Evolutionary conservation across 352 stramenopile genomes (phyloP), one percentile per base, ranked within the genome.

Genomic region (Phytopythium helicoides): DNA sequence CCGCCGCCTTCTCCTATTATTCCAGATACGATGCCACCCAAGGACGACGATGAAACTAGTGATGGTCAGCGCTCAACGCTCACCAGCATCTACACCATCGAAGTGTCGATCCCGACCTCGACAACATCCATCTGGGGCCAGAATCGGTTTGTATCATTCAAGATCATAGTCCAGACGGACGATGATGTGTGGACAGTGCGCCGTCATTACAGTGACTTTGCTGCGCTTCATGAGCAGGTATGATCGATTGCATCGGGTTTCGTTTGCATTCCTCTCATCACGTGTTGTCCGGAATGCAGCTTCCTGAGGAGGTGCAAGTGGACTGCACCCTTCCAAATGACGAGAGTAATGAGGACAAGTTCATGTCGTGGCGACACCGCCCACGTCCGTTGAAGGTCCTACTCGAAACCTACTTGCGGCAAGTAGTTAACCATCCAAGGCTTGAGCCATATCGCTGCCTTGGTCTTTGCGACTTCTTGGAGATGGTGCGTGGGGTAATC

Each of bases 71-170:
- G 47, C 12, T 53, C 47, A 14, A 53, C 47, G 11, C 34, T 53
- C 10, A 44, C 47, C 31, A 53, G 47, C 47, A 35, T 53, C 21
- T 53, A 64, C 11, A 63, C 58, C 26, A 81, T 90, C 61, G 55
- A 68, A 1, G 66, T 83, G 40, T 73, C 71, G n/a, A 91, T 91
- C 31, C 80, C 80, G 22, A 68, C 73, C n/a, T 73, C 73, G 8
- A 87, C 76, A 6, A 78, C 72, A 25, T 86, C 77, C 1, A 73
- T 76, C n/a, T 91, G 80, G 80, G 75, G 75, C 35, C 84, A 88
- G 52, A 79, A 77, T 35, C 62, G 75, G 7, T 91, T 89, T 38
- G 66, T 88, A 12, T 86, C 77, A 16, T 91, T 82, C 64, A 88
- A 91, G 60, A 73, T 91, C 51, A 68, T 87, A 23, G 70, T 91